These are phyloP conservation scores for Hypoxylon lienhwacheense DNA, from an alignment of 495 filamentous ascomycete genomes.

Conservation along the genomic window DNA sequence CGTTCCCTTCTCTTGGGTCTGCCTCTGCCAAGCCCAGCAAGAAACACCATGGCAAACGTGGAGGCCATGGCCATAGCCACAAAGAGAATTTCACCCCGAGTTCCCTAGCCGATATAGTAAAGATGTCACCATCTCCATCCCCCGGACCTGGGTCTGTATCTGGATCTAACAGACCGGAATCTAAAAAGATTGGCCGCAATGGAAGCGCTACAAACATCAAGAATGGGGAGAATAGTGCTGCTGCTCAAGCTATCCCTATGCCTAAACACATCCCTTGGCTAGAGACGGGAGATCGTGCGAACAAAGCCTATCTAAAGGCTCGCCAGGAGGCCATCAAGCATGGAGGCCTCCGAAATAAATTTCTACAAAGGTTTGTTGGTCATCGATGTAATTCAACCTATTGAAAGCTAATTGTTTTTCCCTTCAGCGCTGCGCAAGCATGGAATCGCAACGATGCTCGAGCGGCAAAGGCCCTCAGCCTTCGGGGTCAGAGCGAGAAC, in stretches of 20 bases:
- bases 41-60: slow-evolving; percentile 87
- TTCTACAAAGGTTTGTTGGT: slow-evolving; percentile 77
- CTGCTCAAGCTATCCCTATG: slow-evolving; percentile 77
- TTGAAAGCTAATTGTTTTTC: slow-evolving; percentile 32
- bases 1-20: slow-evolving; percentile 90
- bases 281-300: slow-evolving; percentile 87
- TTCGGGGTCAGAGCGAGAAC: slow-evolving; percentile 95
- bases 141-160: slow-evolving; percentile 52
- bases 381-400: background rate
- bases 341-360: slow-evolving; percentile 93
- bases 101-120: slow-evolving; percentile 92
- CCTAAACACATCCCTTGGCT: slow-evolving; percentile 97
- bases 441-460: slow-evolving; percentile 99
- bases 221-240: slow-evolving; percentile 75
- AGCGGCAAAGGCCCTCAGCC: slow-evolving; percentile 89
- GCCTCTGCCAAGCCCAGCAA: slow-evolving; percentile 77
- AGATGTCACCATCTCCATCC: slow-evolving; percentile 86
- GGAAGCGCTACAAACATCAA: slow-evolving; percentile 56
- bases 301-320: slow-evolving; percentile 92
- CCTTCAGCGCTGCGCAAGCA: slow-evolving; percentile 92
- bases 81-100: slow-evolving; percentile 70
- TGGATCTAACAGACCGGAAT: slow-evolving; percentile 47
- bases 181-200: slow-evolving; percentile 54
- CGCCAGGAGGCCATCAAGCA: slow-evolving; percentile 95
- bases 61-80: slow-evolving; percentile 70